These are phyloP conservation scores for Talaromyces rugulosus DNA, from an alignment of 2,329 filamentous ascomycete species.

Conservation along the genomic window DNA sequence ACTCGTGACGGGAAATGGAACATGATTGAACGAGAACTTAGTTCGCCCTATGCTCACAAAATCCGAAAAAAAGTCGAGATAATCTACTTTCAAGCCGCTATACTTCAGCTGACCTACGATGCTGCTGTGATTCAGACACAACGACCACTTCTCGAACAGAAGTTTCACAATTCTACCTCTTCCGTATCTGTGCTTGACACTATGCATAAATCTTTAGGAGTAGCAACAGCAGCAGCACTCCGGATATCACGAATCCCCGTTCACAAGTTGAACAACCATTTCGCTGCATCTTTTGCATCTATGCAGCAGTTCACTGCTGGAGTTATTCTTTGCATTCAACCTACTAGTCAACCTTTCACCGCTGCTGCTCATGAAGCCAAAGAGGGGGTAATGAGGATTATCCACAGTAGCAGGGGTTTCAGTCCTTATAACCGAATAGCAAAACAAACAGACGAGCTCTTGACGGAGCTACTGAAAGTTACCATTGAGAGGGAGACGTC, in stretches of 20 bases:
- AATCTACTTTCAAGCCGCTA: constrained; percentile 16
- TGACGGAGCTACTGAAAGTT: constrained; percentile 23
- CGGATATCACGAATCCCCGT: constrained; percentile 26
- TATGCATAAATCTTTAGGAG: constrained; percentile 11
- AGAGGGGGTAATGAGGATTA: constrained; percentile 26
- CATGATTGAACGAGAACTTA: neutral
- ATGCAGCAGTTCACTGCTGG: constrained; percentile 21
- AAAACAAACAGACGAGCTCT: constrained; percentile 22
- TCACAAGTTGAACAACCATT: constrained; percentile 22
- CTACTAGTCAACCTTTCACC: constrained; percentile 25
- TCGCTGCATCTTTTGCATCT: constrained; percentile 19
- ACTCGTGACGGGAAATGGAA: neutral
- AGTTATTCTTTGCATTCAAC: constrained; percentile 25
- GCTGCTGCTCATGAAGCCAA: constrained; percentile 25
- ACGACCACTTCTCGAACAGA: constrained; percentile 22
- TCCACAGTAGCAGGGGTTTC: constrained; percentile 20
- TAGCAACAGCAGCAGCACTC: constrained; percentile 24
- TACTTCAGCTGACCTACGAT: constrained; percentile 23
- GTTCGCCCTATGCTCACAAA: neutral
- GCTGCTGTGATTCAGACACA: constrained; percentile 20
- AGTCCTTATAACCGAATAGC: constrained; percentile 22
- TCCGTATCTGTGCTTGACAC: constrained; percentile 9
- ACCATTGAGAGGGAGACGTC: constrained; percentile 19
- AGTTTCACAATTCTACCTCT: neutral
- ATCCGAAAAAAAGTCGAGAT: neutral